Conservation (phyloP, 139 green algal species). For the Parachlorella kessleri region DNA sequence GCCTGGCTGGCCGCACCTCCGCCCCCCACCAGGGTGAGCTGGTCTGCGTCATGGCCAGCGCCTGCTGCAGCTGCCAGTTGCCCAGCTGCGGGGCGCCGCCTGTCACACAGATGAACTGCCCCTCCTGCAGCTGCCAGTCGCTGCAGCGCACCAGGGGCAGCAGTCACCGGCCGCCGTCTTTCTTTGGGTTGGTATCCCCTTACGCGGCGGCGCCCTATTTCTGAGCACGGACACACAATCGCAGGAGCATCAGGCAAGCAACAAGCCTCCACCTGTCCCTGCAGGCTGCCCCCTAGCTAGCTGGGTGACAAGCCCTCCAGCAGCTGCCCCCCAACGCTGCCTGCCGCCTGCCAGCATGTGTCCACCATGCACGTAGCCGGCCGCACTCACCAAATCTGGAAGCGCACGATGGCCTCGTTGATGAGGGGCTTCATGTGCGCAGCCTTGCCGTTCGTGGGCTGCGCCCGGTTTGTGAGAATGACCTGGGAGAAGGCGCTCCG, state of each 20-base stretch:
- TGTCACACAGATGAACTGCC: slow-evolving; percentile 63
- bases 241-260: too few relatives aligned
- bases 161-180: too few relatives aligned
- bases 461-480: slow-evolving; percentile 23
- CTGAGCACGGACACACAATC: too few relatives aligned
- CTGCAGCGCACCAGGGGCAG: too few relatives aligned
- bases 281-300: too few relatives aligned
- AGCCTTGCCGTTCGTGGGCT: background rate
- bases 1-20: slow-evolving; percentile 52
- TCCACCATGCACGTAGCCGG: too few relatives aligned
- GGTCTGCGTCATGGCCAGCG: slow-evolving; percentile 50
- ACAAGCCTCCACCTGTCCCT: too few relatives aligned
- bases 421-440: slow-evolving; percentile 18
- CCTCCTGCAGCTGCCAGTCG: slow-evolving; percentile 42
- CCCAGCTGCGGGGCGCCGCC: slow-evolving; percentile 74
- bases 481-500: slow-evolving; percentile 69
- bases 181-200: too few relatives aligned
- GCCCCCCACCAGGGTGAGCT: slow-evolving; percentile 39
- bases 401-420: slow-evolving; percentile 53
- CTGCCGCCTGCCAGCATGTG: too few relatives aligned
- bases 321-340: too few relatives aligned
- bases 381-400: slow-evolving; percentile 48
- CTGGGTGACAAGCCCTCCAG: too few relatives aligned
- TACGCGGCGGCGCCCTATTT: too few relatives aligned
- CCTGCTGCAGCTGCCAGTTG: slow-evolving; percentile 76